These are phyloP conservation scores for Boletus hoseneyae DNA, from an alignment of 1,284 basidiomycete species.

Conservation along the genomic window DNA sequence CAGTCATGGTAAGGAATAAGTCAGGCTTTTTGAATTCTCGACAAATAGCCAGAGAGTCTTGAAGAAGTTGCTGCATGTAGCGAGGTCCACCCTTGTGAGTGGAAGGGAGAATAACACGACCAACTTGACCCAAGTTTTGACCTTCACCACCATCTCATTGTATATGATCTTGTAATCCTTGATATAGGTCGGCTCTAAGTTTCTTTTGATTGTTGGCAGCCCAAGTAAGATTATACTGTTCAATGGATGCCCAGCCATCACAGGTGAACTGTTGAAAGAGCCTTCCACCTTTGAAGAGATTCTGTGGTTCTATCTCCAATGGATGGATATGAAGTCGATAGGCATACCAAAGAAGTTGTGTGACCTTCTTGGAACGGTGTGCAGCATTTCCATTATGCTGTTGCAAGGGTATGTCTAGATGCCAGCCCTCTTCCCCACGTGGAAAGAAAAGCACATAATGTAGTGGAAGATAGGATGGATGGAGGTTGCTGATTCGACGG, in stretches of 20 bases:
- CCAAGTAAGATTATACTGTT: constrained; percentile 33
- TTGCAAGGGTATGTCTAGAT: no score
- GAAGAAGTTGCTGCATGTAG: constrained; percentile 8
- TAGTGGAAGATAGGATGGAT: constrained; percentile 36
- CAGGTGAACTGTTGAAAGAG: constrained; percentile 42
- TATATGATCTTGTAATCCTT: constrained; percentile 7
- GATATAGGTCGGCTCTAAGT: constrained; percentile 34
- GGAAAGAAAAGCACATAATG: constrained; percentile 44
- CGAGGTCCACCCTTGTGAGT: neutral
- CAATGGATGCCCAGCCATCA: constrained; percentile 35
- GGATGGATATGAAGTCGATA: constrained; percentile 11
- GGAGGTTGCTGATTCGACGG: constrained; percentile 31
- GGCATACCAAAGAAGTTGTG: constrained; percentile 17
- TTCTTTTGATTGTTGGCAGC: constrained; percentile 34
- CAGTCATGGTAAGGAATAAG: constrained; percentile 14
- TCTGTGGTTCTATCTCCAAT: neutral
- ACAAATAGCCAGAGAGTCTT: constrained; percentile 13
- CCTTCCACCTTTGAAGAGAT: constrained; percentile 36
- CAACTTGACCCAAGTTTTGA: neutral
- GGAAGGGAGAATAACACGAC: constrained; percentile 3
- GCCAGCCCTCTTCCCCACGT: constrained; percentile 37
- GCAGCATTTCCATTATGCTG: neutral
- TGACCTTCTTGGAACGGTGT: constrained; percentile 12
- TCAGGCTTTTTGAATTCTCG: constrained; percentile 7
- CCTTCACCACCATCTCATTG: neutral